Conservation (phyloP, 495 filamentous ascomycete species). For the Penicillium egyptiacum region DNA sequence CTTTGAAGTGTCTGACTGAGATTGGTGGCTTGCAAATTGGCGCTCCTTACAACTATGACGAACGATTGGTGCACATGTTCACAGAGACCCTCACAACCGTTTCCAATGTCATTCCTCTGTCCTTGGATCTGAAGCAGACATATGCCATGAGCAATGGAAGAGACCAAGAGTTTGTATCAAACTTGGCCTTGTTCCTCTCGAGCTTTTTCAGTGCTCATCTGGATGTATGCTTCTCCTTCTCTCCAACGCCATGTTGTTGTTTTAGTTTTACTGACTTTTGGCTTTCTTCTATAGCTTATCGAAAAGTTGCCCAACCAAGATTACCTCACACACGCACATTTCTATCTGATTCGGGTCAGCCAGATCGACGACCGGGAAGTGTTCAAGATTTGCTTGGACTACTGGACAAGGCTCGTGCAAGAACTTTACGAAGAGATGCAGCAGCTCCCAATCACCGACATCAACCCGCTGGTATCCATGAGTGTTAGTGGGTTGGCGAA, state of each 20-base stretch:
- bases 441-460: conserved; percentile 82
- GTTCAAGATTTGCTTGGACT: conserved; percentile 98
- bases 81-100: conserved; percentile 89
- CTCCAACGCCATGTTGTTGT: background rate
- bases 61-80: conserved; percentile 95
- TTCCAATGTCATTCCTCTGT: conserved; percentile 84
- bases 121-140: conserved; percentile 82
- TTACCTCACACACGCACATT: conserved; percentile 91
- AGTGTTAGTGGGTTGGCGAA: conserved; percentile 68
- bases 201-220: conserved; percentile 94
- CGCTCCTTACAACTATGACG: conserved; percentile 77
- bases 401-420: conserved; percentile 98
- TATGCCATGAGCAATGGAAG: conserved; percentile 86
- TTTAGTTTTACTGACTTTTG: conserved; percentile 5
- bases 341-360: conserved; percentile 95
- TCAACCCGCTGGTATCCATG: conserved; percentile 82
- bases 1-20: conserved; percentile 94
- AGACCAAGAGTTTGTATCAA: conserved; percentile 98
- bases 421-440: conserved; percentile 99
- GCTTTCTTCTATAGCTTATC: conserved; percentile 62
- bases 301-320: conserved; percentile 94
- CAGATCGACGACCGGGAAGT: conserved; percentile 99
- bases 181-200: conserved; percentile 90
- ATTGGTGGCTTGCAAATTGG: conserved; percentile 89
- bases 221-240: conserved; percentile 56